phyloP scores from a whole-genome alignment of 1,284 basidiomycete species.

The Rhodotorula sp. region DNA sequence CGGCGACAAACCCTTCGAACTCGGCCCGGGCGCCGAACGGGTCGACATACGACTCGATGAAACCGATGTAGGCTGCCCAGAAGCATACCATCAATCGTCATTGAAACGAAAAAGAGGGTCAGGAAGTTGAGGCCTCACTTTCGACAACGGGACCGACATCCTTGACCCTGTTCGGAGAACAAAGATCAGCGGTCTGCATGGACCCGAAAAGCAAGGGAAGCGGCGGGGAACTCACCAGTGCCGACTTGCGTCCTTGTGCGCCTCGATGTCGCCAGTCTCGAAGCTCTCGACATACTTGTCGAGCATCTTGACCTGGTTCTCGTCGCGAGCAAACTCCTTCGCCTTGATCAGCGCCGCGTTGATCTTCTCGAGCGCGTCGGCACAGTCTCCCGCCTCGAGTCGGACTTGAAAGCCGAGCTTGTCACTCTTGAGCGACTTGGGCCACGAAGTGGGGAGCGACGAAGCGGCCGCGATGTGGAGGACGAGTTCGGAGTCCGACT shows the following conservation, averaged over 20 bases:
- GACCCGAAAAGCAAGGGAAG: too few species aligned
- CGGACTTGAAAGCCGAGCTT: slow-evolving; percentile 62
- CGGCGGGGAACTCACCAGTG: slow-evolving; percentile 57
- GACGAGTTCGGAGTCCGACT: slow-evolving; percentile 58
- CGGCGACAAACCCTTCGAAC: slow-evolving; percentile 86
- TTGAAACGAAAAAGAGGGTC: neutral
- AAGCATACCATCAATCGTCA: slow-evolving; percentile 49
- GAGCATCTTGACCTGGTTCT: slow-evolving; percentile 68
- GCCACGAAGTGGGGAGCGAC: slow-evolving; percentile 53
- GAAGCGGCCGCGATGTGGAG: slow-evolving; percentile 69
- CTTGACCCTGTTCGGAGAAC: slow-evolving; percentile 57
- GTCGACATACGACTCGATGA: slow-evolving; percentile 62
- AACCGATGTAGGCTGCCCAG: neutral
- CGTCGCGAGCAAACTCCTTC: slow-evolving; percentile 62
- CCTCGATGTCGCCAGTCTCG: slow-evolving; percentile 69
- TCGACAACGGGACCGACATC: slow-evolving; percentile 84
- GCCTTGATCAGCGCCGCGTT: slow-evolving; percentile 63
- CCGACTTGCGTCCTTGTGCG: slow-evolving; percentile 70
- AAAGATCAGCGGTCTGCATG: neutral
- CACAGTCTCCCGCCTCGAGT: slow-evolving; percentile 62
- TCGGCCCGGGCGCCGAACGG: slow-evolving; percentile 61
- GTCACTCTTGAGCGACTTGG: slow-evolving; percentile 51
- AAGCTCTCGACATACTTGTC: slow-evolving; percentile 74
- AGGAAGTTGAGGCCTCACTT: slow-evolving; percentile 50
- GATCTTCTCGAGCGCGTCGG: slow-evolving; percentile 57